These are phyloP conservation scores for Lophiostoma macrostomum DNA, from an alignment of 495 filamentous ascomycete species.

Conservation along the genomic window DNA sequence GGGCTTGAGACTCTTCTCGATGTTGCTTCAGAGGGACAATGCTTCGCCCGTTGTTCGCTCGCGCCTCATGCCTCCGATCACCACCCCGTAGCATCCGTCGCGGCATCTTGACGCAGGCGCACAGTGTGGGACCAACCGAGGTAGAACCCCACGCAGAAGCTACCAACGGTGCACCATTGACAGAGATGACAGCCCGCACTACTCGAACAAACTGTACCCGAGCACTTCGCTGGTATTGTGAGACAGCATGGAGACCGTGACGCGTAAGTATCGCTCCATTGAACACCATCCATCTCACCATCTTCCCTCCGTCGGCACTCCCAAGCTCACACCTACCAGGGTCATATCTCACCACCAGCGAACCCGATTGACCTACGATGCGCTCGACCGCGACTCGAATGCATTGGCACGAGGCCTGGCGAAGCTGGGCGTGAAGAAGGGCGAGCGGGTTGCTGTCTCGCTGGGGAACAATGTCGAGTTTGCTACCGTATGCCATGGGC, in stretches of 20 bases:
- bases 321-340: slow-evolving; percentile 40
- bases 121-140: slow-evolving; percentile 40
- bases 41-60: slow-evolving; percentile 18
- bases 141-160: slow-evolving; percentile 27
- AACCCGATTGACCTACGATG: slow-evolving; percentile 64
- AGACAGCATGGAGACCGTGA: slow-evolving; percentile 67
- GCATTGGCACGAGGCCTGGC: slow-evolving; percentile 69
- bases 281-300: slow-evolving; percentile 34
- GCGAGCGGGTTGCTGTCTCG: slow-evolving; percentile 80
- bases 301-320: no score
- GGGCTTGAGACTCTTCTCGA: no score
- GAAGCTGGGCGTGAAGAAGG: slow-evolving; percentile 73
- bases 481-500: slow-evolving; percentile 54
- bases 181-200: slow-evolving; percentile 60
- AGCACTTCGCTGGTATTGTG: slow-evolving; percentile 75
- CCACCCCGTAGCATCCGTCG: slow-evolving; percentile 9
- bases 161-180: background rate
- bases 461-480: slow-evolving; percentile 84
- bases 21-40: no score
- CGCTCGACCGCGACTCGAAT: slow-evolving; percentile 73
- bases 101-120: slow-evolving; percentile 36
- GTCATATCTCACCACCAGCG: slow-evolving; percentile 66
- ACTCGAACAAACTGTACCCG: slow-evolving; percentile 70
- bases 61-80: background rate
- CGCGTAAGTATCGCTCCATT: slow-evolving; percentile 56